Evolutionary conservation across 805 yeast species (phyloP).

Genomic region (Myxozyma udenii): DNA sequence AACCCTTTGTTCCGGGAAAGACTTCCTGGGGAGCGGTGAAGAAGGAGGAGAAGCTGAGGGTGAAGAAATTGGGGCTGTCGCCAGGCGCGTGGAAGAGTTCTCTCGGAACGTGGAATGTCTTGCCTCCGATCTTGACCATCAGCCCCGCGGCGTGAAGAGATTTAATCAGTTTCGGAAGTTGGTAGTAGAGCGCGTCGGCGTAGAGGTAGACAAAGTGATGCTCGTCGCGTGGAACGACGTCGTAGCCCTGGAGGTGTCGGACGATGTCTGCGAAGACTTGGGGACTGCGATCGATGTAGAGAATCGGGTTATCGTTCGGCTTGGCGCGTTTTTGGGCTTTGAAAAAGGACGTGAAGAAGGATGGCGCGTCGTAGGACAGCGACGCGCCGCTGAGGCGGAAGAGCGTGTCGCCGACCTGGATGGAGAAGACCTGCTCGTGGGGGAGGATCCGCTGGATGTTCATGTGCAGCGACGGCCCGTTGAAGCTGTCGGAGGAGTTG

Average conservation of each 20-base stretch:
- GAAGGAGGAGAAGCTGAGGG: constrained; percentile 55
- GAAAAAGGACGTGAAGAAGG: constrained; percentile 78
- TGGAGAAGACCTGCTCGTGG: constrained; percentile 29
- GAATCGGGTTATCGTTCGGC: constrained; percentile 38
- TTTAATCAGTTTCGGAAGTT: constrained; percentile 54
- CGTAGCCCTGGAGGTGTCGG: constrained; percentile 72
- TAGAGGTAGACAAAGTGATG: constrained; percentile 59
- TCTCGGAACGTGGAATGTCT: constrained; percentile 57
- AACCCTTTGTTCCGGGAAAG: constrained; percentile 39
- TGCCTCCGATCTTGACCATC: constrained; percentile 58
- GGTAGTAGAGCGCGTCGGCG: constrained; percentile 70
- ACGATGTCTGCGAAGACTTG: constrained; percentile 62
- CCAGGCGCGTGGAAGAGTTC: constrained; percentile 57
- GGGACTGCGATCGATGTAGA: constrained; percentile 75
- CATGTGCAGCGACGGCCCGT: constrained; percentile 13
- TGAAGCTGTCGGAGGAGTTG: constrained; percentile 4
- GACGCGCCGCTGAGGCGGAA: constrained; percentile 51
- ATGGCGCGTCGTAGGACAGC: constrained; percentile 74
- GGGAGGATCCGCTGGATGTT: constrained; percentile 25
- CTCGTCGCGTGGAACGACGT: constrained; percentile 57
- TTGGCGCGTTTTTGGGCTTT: constrained; percentile 35
- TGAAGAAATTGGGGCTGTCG: constrained; percentile 74
- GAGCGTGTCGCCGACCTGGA: constrained; percentile 31
- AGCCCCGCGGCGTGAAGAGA: constrained; percentile 53
- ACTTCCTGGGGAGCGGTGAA: constrained; percentile 50